Evolutionary conservation across 176 grass and related monocot species (phyloP).

Genomic region (Bolboschoenus planiculmis): DNA sequence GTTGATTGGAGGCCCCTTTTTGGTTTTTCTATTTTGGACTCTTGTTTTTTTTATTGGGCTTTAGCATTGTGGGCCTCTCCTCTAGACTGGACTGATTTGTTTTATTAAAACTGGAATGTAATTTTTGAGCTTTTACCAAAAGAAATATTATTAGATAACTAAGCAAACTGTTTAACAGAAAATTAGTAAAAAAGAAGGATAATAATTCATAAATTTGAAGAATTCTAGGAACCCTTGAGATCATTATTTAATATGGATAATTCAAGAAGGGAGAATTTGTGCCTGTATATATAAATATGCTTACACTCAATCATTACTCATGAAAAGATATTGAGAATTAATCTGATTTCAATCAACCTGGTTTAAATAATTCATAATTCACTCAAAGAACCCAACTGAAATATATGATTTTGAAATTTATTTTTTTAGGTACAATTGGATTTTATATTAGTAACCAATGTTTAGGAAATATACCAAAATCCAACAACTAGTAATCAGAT

Average conservation of each 20-base stretch:
- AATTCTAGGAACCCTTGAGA: background rate
- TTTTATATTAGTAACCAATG: no score
- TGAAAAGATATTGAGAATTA: background rate
- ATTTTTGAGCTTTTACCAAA: background rate
- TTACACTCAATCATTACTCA: background rate
- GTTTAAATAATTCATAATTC: no score
- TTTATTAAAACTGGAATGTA: background rate
- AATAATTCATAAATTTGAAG: background rate
- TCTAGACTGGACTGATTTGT: background rate
- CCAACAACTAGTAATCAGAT: no score
- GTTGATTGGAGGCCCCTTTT: background rate
- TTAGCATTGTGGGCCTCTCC: background rate
- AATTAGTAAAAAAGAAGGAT: background rate
- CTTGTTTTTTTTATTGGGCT: background rate
- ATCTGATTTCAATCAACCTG: background rate
- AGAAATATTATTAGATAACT: background rate
- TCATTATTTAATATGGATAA: background rate
- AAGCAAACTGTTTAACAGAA: background rate
- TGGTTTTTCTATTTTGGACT: background rate
- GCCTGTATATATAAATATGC: no score
- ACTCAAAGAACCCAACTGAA: no score
- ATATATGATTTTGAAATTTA: no score
- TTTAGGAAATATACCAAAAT: no score
- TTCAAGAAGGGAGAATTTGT: background rate
- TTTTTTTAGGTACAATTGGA: no score